phyloP scores from a whole-genome alignment of 805 yeast genomes.

The Pichia rugopelliculosa region DNA sequence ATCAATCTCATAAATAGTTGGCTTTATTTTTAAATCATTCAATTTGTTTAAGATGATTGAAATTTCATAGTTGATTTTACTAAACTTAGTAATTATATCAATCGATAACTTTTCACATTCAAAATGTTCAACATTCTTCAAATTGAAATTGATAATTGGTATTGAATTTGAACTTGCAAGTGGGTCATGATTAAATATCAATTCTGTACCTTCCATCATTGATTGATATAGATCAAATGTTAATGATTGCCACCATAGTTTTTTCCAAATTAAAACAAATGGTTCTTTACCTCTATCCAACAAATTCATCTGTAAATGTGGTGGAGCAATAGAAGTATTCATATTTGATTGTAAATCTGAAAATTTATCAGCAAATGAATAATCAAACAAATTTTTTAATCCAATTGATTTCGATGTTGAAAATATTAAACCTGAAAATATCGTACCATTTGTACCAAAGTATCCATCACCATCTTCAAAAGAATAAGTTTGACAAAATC shows the following conservation, averaged over 20 bases:
- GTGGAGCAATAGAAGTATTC: neutral
- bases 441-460: slow-evolving; percentile 34
- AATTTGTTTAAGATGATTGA: slow-evolving; percentile 17
- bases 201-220: slow-evolving; percentile 18
- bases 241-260: slow-evolving; percentile 23
- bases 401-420: slow-evolving; percentile 40
- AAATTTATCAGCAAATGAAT: neutral
- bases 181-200: slow-evolving; percentile 12
- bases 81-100: slow-evolving; percentile 16
- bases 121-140: slow-evolving; percentile 12
- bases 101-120: slow-evolving; percentile 18
- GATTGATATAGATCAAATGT: slow-evolving; percentile 20
- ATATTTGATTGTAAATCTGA: neutral
- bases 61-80: slow-evolving; percentile 14
- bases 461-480: slow-evolving; percentile 48
- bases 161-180: slow-evolving; percentile 15
- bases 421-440: slow-evolving; percentile 30
- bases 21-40: slow-evolving; percentile 15
- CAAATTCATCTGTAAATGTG: slow-evolving; percentile 4
- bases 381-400: slow-evolving; percentile 21
- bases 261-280: slow-evolving; percentile 23
- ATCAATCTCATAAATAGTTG: slow-evolving; percentile 15
- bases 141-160: slow-evolving; percentile 11
- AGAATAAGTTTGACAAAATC: slow-evolving; percentile 35
- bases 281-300: slow-evolving; percentile 6